Evolutionary conservation across 805 yeast species (phyloP).

Genomic region (Saccharomycopsis lassenensis): DNA sequence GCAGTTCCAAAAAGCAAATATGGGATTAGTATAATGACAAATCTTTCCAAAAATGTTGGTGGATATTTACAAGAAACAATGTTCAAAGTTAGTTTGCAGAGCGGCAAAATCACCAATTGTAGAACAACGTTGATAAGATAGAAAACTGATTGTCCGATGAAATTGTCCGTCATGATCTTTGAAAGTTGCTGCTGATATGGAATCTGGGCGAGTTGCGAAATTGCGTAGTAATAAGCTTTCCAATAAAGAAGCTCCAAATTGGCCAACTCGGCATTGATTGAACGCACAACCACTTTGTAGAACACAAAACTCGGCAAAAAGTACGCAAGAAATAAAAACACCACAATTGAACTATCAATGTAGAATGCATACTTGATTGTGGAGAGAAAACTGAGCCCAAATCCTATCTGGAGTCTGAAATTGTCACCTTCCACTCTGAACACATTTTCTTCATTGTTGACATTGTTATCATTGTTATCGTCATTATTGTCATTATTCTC

Average conservation of each 20-base stretch:
- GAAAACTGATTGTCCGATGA: neutral
- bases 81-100: slow-evolving; percentile 15
- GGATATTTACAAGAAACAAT: slow-evolving; percentile 22
- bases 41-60: slow-evolving; percentile 29
- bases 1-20: slow-evolving; percentile 25
- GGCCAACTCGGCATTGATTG: neutral
- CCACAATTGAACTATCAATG: too few species aligned
- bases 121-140: slow-evolving; percentile 3
- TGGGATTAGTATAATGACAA: slow-evolving; percentile 27
- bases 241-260: too few species aligned
- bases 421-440: slow-evolving; percentile 2
- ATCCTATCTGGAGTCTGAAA: slow-evolving; percentile 2
- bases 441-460: slow-evolving; percentile 16
- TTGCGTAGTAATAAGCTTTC: neutral
- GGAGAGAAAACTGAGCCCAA: slow-evolving; percentile 1
- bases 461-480: slow-evolving; percentile 20
- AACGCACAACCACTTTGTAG: neutral
- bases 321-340: neutral
- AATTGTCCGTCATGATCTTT: too few species aligned
- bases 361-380: slow-evolving; percentile 9
- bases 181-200: neutral
- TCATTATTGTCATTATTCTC: slow-evolving; percentile 10
- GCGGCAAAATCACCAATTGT: slow-evolving; percentile 20
- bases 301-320: neutral
- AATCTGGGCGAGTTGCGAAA: neutral